Percentiles rank a stretch among this genome's conserved stretches.
phyloP scores from a whole-genome alignment of 164 flowering plant species.

The Vitis rupestris region DNA sequence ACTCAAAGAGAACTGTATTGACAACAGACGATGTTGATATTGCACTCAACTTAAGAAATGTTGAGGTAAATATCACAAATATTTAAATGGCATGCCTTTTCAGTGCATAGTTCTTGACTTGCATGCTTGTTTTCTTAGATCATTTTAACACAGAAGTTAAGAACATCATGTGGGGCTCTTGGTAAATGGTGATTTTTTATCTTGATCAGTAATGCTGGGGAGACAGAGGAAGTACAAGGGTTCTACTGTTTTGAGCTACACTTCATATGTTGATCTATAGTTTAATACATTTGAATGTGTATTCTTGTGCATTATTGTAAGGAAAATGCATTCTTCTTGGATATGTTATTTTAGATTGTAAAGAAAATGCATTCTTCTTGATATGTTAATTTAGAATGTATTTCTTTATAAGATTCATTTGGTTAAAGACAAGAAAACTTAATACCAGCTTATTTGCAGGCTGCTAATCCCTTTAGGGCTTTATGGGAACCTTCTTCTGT shows the following conservation, averaged over 20 bases:
- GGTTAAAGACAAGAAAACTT: neutral
- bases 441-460: neutral
- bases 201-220: neutral
- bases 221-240: neutral
- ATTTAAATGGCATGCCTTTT: neutral
- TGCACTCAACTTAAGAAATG: conserved; percentile 77
- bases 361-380: neutral
- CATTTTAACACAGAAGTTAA: neutral
- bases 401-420: neutral
- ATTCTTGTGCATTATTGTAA: neutral
- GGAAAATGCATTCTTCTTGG: neutral
- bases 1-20: conserved; percentile 72
- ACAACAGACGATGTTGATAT: conserved; percentile 85
- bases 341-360: neutral
- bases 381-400: neutral
- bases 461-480: neutral
- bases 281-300: conserved; percentile 1
- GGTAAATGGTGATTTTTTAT: neutral
- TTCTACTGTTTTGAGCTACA: neutral
- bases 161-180: neutral
- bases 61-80: conserved; percentile 53
- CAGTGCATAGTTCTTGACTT: neutral
- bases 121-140: neutral
- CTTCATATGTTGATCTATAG: neutral
- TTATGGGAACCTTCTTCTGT: neutral